Conservation (phyloP, 2,329 filamentous ascomycete genomes). For the Leptographium lundbergii region DNA sequence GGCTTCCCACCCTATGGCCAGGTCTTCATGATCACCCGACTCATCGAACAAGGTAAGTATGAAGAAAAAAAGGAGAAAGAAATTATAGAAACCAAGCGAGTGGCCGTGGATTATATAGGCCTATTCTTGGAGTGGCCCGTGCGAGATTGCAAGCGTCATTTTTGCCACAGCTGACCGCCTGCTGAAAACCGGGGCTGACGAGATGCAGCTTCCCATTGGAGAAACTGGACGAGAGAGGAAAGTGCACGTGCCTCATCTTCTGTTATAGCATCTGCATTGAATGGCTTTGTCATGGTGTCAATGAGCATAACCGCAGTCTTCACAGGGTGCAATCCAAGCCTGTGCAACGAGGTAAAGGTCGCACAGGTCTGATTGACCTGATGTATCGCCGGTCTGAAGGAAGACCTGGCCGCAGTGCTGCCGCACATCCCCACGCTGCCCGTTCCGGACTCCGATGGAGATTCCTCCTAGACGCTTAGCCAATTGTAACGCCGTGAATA, state of each 20-base stretch:
- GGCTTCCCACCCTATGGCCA: slow-evolving; percentile 16
- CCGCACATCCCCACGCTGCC: slow-evolving; percentile 9
- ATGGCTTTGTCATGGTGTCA: not conserved
- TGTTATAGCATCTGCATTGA: too few relatives aligned
- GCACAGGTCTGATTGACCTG: not conserved
- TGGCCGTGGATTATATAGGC: slow-evolving; percentile 2
- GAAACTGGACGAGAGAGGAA: not conserved
- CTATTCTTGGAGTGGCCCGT: slow-evolving; percentile 6
- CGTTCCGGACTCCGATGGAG: slow-evolving; percentile 11
- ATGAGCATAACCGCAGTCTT: not conserved
- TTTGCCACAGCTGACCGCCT: slow-evolving; percentile 7
- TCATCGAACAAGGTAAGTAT: slow-evolving; percentile 17
- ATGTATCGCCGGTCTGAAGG: too few relatives aligned
- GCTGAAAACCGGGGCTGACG: not conserved
- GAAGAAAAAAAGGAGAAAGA: slow-evolving; percentile 10
- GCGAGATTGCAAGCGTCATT: slow-evolving; percentile 5
- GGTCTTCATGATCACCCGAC: slow-evolving; percentile 16
- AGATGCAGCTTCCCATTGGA: not conserved
- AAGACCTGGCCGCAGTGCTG: not conserved
- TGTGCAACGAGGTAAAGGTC: too few relatives aligned
- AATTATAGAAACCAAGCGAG: slow-evolving; percentile 5
- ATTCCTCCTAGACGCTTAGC: not conserved
- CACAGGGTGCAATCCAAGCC: not conserved
- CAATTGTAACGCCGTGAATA: too few relatives aligned
- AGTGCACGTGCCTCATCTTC: not conserved